Evolutionary conservation across 257 asterid species (phyloP), one percentile per base, ranked within the genome.

Genomic region (Plectranthus barbatus): DNA sequence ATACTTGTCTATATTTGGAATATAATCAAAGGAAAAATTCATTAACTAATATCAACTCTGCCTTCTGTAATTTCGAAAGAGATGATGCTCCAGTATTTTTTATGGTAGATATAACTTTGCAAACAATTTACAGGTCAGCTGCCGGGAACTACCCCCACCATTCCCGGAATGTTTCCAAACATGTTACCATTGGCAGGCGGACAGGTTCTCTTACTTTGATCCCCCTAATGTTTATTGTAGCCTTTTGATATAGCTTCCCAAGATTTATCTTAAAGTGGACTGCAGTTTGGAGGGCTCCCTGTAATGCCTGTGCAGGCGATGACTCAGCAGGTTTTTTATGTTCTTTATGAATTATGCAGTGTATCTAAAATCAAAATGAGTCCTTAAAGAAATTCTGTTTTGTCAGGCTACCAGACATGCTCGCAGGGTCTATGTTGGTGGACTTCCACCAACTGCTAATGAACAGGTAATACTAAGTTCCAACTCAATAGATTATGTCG

Each of bases 401-500:
- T 67, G 15, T 72, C 85, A 93, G 96, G 99, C 97, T 50, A 90
- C 99, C 0, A 79, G 97, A 63, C 97, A 90, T 80, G 97, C 97
- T 70, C 86, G 99, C 46, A 84, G 97, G 74, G 95, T 90, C 53
- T 93, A 90, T 76, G 99, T 93, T 76, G 99, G 99, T 61, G 97
- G 99, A 58, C 97, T 93, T 40, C 84, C 99, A 51, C 91, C 97
- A 0, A 67, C 94, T 67, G 99, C 97, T 50, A 93, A 93, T 76
- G 99, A 93, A 79, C 96, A 87, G 92, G 99, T 93, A 57, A 29
- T 20, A 31, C 9, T 19, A 18, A 49, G 61, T 56, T 55, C 40
- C 18, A 50, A 52, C 49, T 51, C 34, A 21, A 36, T 37, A 26
- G 51, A 26, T 41, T 46, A 40, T 60, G 56, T 64, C 17, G 9